Base-by-base conservation (phyloP, 108 stramenopile species). In the Epipyxis sp. region DNA sequence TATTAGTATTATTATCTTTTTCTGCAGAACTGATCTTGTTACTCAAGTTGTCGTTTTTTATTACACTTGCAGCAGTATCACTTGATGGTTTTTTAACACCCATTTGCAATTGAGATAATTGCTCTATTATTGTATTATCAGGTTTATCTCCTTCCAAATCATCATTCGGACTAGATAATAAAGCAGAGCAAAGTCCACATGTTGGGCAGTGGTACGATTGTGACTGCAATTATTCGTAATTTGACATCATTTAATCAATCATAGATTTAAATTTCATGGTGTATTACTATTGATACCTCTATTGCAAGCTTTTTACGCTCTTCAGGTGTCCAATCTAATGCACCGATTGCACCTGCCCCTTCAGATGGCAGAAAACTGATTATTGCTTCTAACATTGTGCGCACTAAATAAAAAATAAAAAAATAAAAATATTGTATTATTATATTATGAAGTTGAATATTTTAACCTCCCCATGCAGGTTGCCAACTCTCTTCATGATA, bases 401-500 rank as follows among this genome's bases (percentile, higher is more conserved):
- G 92, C 61, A 99, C 61, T 65, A 37, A 65, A 37, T 6, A 3
- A 37, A 13, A 13, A 16, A 65, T 65, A 3, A 29, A 65, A 13
- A 65, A 16, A 65, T 65, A 6, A 13, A 10, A 65, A 25, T 32
- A 29, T 32, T 6, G 6, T 42, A 43, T 6, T 42, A 74, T 6
- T 54, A 57, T 35, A 74, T 16, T 35, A 37, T 6, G 71, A 65
- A 35, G 34, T 13, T 27, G 10, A 39, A 27, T 13, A 74, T 42
- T 54, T 50, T 13, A 43, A 74, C 81, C 77, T 27, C 78, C 32
- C 92, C 92, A 95, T 67, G 80, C 69, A 25, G 92, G 91, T 84
- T 94, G 94, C 98, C 98, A 99, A 77, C 94, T 81, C 86, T 99
- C 98, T 0, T 95, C 95, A 88, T 99, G 98, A 78, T 90, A 92